phyloP scores from a whole-genome alignment of 2,329 filamentous ascomycete species.

The Xylariaceae sp. region DNA sequence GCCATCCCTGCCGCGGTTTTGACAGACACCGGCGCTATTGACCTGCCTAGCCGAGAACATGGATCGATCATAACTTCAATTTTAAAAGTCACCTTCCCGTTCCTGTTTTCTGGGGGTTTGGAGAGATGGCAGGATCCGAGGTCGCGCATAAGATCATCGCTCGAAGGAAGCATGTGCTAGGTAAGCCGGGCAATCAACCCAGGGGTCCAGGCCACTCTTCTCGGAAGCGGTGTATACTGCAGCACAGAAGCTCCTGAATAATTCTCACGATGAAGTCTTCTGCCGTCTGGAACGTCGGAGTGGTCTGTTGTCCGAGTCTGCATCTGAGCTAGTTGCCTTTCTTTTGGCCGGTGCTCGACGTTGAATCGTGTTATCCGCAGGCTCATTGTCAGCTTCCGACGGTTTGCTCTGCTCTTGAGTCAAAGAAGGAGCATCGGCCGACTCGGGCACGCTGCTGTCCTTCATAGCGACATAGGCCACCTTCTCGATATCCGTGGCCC shows the following conservation, averaged over 20 bases:
- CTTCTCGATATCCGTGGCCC: conserved; percentile 61
- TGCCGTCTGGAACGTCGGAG: conserved; percentile 15
- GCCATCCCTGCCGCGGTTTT: neutral
- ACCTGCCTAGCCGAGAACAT: neutral
- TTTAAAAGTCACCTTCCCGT: neutral
- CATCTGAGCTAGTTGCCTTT: neutral
- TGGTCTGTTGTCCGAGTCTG: conserved; percentile 1
- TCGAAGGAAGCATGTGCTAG: neutral
- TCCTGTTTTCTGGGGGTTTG: neutral
- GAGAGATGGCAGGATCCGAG: neutral
- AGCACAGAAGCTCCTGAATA: neutral
- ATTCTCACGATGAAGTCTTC: conserved; percentile 11
- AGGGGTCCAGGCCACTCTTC: neutral
- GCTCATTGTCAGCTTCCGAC: conserved; percentile 11
- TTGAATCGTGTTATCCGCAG: conserved; percentile 2
- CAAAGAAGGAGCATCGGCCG: neutral
- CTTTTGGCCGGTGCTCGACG: conserved; percentile 12
- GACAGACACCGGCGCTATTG: neutral
- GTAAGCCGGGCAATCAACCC: neutral
- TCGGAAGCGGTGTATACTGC: neutral
- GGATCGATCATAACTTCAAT: neutral
- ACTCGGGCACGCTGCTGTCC: conserved; percentile 21
- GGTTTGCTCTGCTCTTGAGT: conserved; percentile 4
- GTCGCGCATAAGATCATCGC: neutral
- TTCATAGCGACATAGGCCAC: conserved; percentile 65